phyloP scores from a whole-genome alignment of 192 early-diverging fungal genomes.

The Phlyctochytrium planicorne region DNA sequence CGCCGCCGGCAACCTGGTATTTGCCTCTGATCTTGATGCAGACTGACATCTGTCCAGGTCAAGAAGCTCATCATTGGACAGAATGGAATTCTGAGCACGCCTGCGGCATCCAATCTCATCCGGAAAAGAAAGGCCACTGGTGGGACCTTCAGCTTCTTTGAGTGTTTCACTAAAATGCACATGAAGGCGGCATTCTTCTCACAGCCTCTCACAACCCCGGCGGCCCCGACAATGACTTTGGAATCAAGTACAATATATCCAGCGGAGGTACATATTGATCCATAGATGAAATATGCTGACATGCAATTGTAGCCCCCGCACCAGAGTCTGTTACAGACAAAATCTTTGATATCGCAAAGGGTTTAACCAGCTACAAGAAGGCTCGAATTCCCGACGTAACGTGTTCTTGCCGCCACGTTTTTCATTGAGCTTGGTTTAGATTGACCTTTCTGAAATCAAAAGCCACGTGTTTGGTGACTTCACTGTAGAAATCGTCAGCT shows the following conservation, averaged over 20 bases:
- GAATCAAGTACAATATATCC: slow-evolving; percentile 96
- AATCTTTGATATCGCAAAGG: slow-evolving; percentile 82
- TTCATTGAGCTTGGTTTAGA: slow-evolving; percentile 24
- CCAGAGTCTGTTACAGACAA: slow-evolving; percentile 92
- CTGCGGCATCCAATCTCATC: slow-evolving; percentile 92
- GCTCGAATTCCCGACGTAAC: slow-evolving; percentile 62
- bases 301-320: slow-evolving; percentile 64
- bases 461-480: slow-evolving; percentile 61
- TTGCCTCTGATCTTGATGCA: neutral
- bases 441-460: slow-evolving; percentile 75
- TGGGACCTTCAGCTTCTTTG: slow-evolving; percentile 12
- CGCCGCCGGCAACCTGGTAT: slow-evolving; percentile 78
- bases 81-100: slow-evolving; percentile 92
- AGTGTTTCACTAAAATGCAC: neutral
- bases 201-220: slow-evolving; percentile 99
- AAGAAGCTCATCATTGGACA: slow-evolving; percentile 86
- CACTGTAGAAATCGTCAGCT: slow-evolving; percentile 83
- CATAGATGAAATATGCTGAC: slow-evolving; percentile 1
- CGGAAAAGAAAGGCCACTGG: slow-evolving; percentile 83
- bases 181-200: slow-evolving; percentile 85
- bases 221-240: slow-evolving; percentile 96
- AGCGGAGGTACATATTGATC: slow-evolving; percentile 70
- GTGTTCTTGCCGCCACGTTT: neutral
- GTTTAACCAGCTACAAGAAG: slow-evolving; percentile 64
- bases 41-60: slow-evolving; percentile 50